A percentile compares a stretch with the other conserved stretches of the same genome.
Conservation (phyloP, 2,329 filamentous ascomycete genomes). For the Colletotrichum agaves region DNA sequence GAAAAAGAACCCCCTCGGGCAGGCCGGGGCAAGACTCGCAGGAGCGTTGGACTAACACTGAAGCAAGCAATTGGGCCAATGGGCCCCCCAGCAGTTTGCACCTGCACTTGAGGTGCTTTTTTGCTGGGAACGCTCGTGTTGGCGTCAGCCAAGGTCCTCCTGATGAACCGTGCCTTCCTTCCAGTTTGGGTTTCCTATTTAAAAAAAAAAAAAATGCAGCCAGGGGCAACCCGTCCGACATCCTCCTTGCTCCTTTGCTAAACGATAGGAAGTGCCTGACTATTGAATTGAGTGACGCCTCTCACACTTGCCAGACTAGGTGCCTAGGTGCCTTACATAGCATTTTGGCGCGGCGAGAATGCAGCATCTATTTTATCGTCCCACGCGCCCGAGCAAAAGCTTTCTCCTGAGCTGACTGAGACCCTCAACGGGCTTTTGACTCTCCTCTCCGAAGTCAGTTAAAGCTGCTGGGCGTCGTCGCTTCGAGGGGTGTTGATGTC, state of each 20-base stretch:
- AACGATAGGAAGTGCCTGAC: neutral
- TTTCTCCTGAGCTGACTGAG: neutral
- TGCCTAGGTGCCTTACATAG: no score
- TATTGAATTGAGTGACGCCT: constrained; percentile 19
- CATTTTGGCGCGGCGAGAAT: no score
- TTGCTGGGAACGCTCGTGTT: constrained; percentile 17
- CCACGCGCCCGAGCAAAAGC: no score
- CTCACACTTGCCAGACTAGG: neutral
- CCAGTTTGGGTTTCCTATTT: constrained; percentile 12
- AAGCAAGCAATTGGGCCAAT: neutral
- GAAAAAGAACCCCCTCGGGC: neutral
- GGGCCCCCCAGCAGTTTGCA: neutral
- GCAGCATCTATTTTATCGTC: no score
- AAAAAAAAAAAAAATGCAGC: constrained; percentile 18
- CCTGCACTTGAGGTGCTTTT: neutral
- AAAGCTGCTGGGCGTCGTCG: neutral
- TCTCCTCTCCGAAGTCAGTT: neutral
- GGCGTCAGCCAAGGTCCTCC: constrained; percentile 13
- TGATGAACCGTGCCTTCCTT: constrained; percentile 13
- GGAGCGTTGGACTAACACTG: constrained; percentile 20
- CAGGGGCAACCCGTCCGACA: constrained; percentile 1
- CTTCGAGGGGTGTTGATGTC: constrained; percentile 1
- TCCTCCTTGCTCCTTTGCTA: neutral
- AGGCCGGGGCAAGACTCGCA: neutral
- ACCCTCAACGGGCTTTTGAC: constrained; percentile 15